Base-by-base conservation (phyloP, 1,284 basidiomycete genomes). In the Cryptococcus sp. region DNA sequence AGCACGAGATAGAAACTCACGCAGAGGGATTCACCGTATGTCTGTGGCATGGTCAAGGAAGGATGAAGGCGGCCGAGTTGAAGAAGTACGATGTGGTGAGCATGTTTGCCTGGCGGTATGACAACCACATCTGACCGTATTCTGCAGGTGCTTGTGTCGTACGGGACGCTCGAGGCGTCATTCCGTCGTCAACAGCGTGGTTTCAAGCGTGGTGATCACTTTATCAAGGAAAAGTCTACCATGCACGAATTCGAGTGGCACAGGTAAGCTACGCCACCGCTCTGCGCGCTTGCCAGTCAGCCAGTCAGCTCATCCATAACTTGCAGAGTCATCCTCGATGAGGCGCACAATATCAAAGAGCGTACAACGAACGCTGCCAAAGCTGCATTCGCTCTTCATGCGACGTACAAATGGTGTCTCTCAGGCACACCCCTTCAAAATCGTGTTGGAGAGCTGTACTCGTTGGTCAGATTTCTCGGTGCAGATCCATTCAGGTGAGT, bases 311-410 rank as follows among this genome's bases (percentile, higher is more conserved):
- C 41, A 65, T 47, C 20, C 7, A 16, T 42, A 19, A 42, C 8
- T 22, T 47, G 0, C 53, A 74, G 75, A 47, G 73, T 67, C 20
- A 61, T 70, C 16, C 85, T 99, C 45, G 96, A 99, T 70, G 96
- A 99, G 80, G 95, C 95, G 7, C 96, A 99, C 78, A 97, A 96
- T 75, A 99, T 96, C 81, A 95, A 94, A 76, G 95, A 99, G 75
- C 86, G 96, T 16, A 81, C 87, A 1, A 95, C 93, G 1, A 98
- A 97, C 73, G 98, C 95, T 0, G 94, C 96, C 2, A 98, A 97
- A 78, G 93, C 92, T 11, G 85, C 93, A 0, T 99, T 99, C 73
- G 90, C 93, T 52, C 82, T 99, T 5, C 79, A 88, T 67, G 86
- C 88, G 56, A 85, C 85, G 59, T 92, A 86, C 67, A 86, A 87